Evolutionary conservation across 306 rosid genomes (phyloP).

Genomic region (Pachyrhizus erosus): DNA sequence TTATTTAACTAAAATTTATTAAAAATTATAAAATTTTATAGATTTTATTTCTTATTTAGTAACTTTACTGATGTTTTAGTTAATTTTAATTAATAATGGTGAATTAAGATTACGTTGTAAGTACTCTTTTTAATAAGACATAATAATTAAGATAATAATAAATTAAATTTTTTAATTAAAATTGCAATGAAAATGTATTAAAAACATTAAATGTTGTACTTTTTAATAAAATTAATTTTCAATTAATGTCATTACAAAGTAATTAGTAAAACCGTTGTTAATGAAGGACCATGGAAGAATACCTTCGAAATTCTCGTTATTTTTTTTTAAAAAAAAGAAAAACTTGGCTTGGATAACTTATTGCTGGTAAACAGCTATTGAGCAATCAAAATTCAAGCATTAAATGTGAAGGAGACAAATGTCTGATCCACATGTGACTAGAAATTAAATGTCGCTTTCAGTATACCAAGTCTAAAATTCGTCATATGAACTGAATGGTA

Average conservation of each 20-base stretch:
- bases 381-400: neutral
- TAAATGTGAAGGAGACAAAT: constrained; percentile 2
- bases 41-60: no score
- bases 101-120: no score
- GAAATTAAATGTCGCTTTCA: constrained; percentile 34
- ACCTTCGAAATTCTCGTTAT: neutral
- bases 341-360: neutral
- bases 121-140: no score
- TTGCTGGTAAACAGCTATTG: neutral
- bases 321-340: no score
- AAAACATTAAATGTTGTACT: neutral
- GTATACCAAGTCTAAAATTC: constrained; percentile 21
- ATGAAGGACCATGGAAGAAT: neutral
- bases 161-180: neutral
- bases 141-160: no score
- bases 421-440: constrained; percentile 3
- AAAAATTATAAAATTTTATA: no score
- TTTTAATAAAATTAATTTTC: neutral
- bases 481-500: constrained; percentile 27
- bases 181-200: neutral
- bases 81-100: no score
- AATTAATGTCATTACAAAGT: neutral
- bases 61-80: no score
- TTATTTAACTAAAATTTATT: no score
- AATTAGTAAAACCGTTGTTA: neutral